A percentile compares a stretch with the other conserved stretches of the same genome.
These are phyloP conservation scores for Leccinum boreale DNA, from an alignment of 768 basidiomycete species.

Conservation along the genomic window DNA sequence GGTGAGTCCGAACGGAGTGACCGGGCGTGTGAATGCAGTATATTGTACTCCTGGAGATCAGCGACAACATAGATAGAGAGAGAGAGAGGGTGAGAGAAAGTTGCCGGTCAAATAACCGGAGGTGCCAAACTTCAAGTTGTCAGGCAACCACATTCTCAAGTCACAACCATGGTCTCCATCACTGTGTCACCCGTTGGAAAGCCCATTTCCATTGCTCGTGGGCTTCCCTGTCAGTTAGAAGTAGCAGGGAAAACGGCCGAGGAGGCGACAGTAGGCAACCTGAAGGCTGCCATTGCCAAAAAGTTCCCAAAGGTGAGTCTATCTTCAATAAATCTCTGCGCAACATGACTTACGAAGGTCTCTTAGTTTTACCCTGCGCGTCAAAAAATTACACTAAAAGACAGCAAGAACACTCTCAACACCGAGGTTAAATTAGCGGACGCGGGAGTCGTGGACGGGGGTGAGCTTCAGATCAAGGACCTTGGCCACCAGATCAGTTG, in stretches of 20 bases:
- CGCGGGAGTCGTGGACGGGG: slow-evolving; percentile 55
- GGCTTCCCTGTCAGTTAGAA: slow-evolving; percentile 50
- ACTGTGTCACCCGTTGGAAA: slow-evolving; percentile 51
- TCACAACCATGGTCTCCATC: slow-evolving; percentile 46
- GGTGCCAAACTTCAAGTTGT: not conserved
- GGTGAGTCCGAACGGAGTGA: not conserved
- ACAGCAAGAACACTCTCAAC: slow-evolving; percentile 56
- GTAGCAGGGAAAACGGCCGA: slow-evolving; percentile 41
- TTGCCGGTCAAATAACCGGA: not conserved
- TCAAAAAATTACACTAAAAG: slow-evolving; percentile 69
- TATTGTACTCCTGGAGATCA: not conserved
- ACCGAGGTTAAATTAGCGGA: slow-evolving; percentile 60
- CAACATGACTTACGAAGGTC: not conserved
- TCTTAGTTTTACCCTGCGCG: slow-evolving; percentile 65
- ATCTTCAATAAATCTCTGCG: not conserved
- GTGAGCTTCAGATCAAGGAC: slow-evolving; percentile 80
- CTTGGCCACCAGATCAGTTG: slow-evolving; percentile 88
- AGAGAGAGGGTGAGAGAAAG: not conserved
- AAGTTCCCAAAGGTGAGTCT: slow-evolving; percentile 48
- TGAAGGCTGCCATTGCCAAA: slow-evolving; percentile 62
- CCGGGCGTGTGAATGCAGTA: not conserved
- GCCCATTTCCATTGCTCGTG: slow-evolving; percentile 43
- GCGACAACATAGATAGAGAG: slow-evolving; percentile 11
- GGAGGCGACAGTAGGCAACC: slow-evolving; percentile 58
- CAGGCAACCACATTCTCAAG: not conserved